Evolutionary conservation across 768 basidiomycete species (phyloP).

Genomic region (Mycena maculata): DNA sequence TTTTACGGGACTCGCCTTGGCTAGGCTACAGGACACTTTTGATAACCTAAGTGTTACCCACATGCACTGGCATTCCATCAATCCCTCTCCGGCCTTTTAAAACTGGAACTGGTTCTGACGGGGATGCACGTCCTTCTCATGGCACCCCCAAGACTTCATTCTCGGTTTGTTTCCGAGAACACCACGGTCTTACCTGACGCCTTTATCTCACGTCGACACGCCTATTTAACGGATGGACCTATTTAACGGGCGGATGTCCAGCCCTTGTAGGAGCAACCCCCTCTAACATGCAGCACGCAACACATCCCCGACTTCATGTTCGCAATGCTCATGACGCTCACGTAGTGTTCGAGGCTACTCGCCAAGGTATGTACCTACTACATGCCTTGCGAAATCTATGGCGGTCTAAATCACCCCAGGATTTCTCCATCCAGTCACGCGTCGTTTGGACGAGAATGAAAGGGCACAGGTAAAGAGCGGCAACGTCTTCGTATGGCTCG

Average conservation of each 20-base stretch:
- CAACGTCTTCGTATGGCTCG: slow-evolving; percentile 74
- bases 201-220: slow-evolving; percentile 26
- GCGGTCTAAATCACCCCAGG: slow-evolving; percentile 27
- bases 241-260: slow-evolving; percentile 42
- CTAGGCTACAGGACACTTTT: background rate
- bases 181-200: slow-evolving; percentile 2
- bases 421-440: slow-evolving; percentile 59
- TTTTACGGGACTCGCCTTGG: slow-evolving; percentile 9
- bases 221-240: background rate
- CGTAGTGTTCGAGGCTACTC: slow-evolving; percentile 73
- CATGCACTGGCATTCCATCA: slow-evolving; percentile 25
- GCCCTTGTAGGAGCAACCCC: slow-evolving; percentile 14
- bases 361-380: slow-evolving; percentile 51
- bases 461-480: slow-evolving; percentile 50
- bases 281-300: slow-evolving; percentile 65
- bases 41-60: background rate
- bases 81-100: slow-evolving; percentile 15
- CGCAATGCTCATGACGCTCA: slow-evolving; percentile 76
- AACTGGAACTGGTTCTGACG: background rate
- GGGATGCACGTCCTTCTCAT: slow-evolving; percentile 8
- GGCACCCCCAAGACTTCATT: slow-evolving; percentile 11
- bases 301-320: slow-evolving; percentile 73
- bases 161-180: slow-evolving; percentile 23
- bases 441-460: slow-evolving; percentile 73
- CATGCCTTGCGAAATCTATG: background rate